Conservation (phyloP, 2,329 filamentous ascomycete species). For the Daldinia eschscholtzii region DNA sequence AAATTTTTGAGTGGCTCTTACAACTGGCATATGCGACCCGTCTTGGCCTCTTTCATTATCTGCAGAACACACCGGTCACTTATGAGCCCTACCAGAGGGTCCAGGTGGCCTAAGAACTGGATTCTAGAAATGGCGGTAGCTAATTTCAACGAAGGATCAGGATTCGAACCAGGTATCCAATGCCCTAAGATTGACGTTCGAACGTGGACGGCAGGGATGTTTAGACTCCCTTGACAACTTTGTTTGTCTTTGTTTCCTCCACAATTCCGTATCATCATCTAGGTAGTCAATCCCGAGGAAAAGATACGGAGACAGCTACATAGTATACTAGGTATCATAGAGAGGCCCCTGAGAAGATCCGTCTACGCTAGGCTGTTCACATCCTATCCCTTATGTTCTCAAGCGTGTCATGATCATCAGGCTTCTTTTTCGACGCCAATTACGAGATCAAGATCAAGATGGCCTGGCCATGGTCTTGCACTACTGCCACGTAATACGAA, state of each 20-base stretch:
- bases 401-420: constrained; percentile 19
- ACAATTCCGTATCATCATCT: constrained; percentile 25
- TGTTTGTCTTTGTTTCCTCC: constrained; percentile 32
- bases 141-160: constrained; percentile 30
- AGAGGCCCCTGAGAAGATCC: constrained; percentile 11
- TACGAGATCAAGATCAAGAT: constrained; percentile 21
- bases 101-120: constrained; percentile 22
- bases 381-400: constrained; percentile 31
- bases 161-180: constrained; percentile 30
- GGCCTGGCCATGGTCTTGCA: constrained; percentile 38
- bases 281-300: constrained; percentile 17
- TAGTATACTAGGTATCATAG: constrained; percentile 9
- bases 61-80: constrained; percentile 34
- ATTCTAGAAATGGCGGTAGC: constrained; percentile 16
- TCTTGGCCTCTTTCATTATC: constrained; percentile 20
- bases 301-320: not conserved
- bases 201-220: constrained; percentile 8
- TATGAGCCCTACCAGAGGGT: constrained; percentile 27
- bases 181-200: constrained; percentile 8
- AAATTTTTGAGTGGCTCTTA: constrained; percentile 14
- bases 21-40: constrained; percentile 29
- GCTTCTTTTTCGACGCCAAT: constrained; percentile 25
- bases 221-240: constrained; percentile 6
- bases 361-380: constrained; percentile 23
- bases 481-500: constrained; percentile 43